phyloP scores from a whole-genome alignment of 1,284 basidiomycete species.

The Leccinum pachyderme region DNA sequence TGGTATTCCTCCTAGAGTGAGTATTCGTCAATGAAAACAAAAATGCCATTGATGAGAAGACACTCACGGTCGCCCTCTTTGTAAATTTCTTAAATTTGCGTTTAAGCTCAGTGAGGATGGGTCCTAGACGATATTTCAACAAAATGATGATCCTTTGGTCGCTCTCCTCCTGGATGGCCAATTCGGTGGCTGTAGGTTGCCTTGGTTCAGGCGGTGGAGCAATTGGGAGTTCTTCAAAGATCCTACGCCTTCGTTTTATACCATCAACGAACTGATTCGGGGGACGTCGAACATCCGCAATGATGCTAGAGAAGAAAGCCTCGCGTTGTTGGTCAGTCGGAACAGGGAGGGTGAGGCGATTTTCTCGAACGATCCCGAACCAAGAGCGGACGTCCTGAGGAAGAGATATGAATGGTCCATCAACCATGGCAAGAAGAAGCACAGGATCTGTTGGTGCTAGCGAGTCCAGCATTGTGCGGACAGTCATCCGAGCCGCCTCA shows the following conservation, averaged over 20 bases:
- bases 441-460: constrained; percentile 91
- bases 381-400: constrained; percentile 85
- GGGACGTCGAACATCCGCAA: constrained; percentile 67
- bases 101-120: constrained; percentile 86
- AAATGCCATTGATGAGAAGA: neutral
- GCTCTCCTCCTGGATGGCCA: constrained; percentile 80
- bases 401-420: constrained; percentile 70
- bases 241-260: constrained; percentile 76
- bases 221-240: constrained; percentile 84
- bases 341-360: constrained; percentile 61
- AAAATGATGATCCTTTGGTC: constrained; percentile 81
- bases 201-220: constrained; percentile 90
- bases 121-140: constrained; percentile 84
- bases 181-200: constrained; percentile 79
- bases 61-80: constrained; percentile 74
- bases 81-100: constrained; percentile 93
- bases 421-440: constrained; percentile 85
- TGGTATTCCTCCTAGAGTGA: constrained; percentile 68
- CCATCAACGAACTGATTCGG: constrained; percentile 94
- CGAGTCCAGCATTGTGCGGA: constrained; percentile 89
- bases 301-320: constrained; percentile 75
- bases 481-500: constrained; percentile 82
- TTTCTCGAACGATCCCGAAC: constrained; percentile 85
- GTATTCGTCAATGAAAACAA: constrained; percentile 10
- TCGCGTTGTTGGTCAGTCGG: constrained; percentile 61